A percentile compares a stretch with the other conserved stretches of the same genome.
Conservation (phyloP, 768 basidiomycete species). For the Antrodiella citrinella region DNA sequence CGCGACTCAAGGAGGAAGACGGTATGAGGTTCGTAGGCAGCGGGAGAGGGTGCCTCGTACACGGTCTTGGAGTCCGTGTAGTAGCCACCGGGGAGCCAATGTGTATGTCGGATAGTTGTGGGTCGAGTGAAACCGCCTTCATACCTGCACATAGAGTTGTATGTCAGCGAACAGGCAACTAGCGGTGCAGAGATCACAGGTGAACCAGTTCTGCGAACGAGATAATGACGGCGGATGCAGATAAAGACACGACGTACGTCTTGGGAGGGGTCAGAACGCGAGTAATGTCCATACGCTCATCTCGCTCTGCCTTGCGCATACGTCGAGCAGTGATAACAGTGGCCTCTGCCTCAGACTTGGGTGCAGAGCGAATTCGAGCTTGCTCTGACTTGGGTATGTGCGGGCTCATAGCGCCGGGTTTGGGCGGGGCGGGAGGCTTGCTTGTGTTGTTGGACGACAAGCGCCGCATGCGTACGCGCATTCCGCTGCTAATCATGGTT, state of each 20-base stretch:
- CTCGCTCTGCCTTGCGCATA: constrained; percentile 31
- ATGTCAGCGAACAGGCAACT: not conserved
- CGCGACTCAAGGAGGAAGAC: constrained; percentile 32
- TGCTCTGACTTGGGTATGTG: not conserved
- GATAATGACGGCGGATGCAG: not conserved
- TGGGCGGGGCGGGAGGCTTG: not conserved
- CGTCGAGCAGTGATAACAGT: not conserved
- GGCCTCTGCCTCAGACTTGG: not conserved
- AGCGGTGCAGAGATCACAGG: not conserved
- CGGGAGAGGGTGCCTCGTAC: constrained; percentile 24
- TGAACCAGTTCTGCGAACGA: not conserved
- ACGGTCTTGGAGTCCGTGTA: constrained; percentile 19
- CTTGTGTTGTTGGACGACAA: not conserved
- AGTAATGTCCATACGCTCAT: constrained; percentile 33
- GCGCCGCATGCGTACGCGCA: not conserved
- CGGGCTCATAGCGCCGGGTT: not conserved
- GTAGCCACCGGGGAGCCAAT: constrained; percentile 29
- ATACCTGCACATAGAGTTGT: constrained; percentile 19
- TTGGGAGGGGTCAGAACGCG: constrained; percentile 27
- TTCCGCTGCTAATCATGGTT: not conserved
- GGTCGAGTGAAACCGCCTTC: constrained; percentile 34
- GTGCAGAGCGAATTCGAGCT: too few species aligned
- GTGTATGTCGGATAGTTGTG: constrained; percentile 24
- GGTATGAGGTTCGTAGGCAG: constrained; percentile 32
- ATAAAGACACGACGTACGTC: constrained; percentile 22